phyloP scores from a whole-genome alignment of 257 asterid species.

The Gentiana straminea region DNA sequence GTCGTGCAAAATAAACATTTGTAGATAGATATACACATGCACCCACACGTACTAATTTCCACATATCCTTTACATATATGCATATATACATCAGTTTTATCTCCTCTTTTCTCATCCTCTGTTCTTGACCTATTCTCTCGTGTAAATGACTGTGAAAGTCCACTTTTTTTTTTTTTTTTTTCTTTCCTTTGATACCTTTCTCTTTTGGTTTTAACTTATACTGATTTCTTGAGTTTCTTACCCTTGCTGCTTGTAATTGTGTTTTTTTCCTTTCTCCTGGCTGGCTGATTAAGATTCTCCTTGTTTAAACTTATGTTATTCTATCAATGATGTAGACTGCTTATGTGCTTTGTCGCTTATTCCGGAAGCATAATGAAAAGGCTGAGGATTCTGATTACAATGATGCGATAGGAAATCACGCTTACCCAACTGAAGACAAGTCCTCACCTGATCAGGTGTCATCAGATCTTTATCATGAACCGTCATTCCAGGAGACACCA shows the following conservation, averaged over 20 bases:
- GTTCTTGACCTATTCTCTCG: no score
- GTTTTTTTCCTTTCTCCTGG: neutral
- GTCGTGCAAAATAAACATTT: no score
- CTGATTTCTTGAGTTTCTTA: neutral
- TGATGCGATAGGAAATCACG: constrained; percentile 32
- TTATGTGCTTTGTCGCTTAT: constrained; percentile 66
- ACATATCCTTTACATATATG: no score
- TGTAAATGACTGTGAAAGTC: no score
- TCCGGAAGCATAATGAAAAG: constrained; percentile 47
- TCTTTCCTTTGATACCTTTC: neutral
- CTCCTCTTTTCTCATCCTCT: no score
- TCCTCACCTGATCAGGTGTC: constrained; percentile 53
- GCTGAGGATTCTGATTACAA: constrained; percentile 27
- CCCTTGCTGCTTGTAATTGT: neutral
- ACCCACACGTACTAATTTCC: no score
- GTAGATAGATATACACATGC: no score
- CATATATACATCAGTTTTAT: no score
- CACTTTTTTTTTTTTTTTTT: no score
- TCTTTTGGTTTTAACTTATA: neutral
- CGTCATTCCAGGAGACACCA: constrained; percentile 20
- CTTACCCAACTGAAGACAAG: constrained; percentile 32
- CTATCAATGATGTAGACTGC: constrained; percentile 31
- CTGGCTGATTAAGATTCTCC: neutral
- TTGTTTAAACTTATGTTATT: neutral
- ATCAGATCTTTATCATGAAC: constrained; percentile 37